These are phyloP conservation scores for Aspergillus sp. DNA, from an alignment of 2,329 filamentous ascomycete genomes.

Conservation along the genomic window DNA sequence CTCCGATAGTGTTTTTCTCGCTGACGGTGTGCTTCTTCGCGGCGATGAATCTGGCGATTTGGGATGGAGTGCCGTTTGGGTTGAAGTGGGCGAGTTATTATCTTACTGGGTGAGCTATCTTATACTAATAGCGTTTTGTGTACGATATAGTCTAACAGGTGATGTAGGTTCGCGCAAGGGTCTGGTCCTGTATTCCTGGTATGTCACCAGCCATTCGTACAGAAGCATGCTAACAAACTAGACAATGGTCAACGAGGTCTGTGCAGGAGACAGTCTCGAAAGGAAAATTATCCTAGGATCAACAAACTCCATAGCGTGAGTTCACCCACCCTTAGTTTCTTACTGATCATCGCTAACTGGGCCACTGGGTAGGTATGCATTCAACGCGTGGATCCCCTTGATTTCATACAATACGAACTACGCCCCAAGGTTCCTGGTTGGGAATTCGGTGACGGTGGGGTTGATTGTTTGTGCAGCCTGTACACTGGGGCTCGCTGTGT, in stretches of 20 bases:
- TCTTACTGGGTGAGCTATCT: not conserved
- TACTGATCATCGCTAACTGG: not conserved
- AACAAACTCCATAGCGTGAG: constrained; percentile 1
- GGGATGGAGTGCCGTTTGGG: not conserved
- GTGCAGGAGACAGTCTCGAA: not conserved
- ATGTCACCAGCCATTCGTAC: not conserved
- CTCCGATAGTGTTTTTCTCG: not conserved
- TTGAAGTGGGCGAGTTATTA: constrained; percentile 3
- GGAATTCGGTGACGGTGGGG: not conserved
- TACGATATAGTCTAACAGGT: not conserved
- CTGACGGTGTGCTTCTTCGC: constrained; percentile 5
- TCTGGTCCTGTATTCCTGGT: constrained; percentile 1
- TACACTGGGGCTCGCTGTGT: not conserved
- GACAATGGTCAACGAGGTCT: constrained; percentile 4
- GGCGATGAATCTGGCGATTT: constrained; percentile 2
- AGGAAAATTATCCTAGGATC: not conserved
- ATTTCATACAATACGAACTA: constrained; percentile 2
- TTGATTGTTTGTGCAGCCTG: not conserved
- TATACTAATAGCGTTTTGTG: not conserved
- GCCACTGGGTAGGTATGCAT: not conserved
- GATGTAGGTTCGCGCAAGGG: not conserved
- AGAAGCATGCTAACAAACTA: not conserved
- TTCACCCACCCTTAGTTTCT: not conserved
- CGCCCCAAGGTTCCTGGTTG: not conserved
- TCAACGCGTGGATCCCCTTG: constrained; percentile 2